phyloP scores from a whole-genome alignment of 768 basidiomycete species.

The Pisolithus microcarpus region DNA sequence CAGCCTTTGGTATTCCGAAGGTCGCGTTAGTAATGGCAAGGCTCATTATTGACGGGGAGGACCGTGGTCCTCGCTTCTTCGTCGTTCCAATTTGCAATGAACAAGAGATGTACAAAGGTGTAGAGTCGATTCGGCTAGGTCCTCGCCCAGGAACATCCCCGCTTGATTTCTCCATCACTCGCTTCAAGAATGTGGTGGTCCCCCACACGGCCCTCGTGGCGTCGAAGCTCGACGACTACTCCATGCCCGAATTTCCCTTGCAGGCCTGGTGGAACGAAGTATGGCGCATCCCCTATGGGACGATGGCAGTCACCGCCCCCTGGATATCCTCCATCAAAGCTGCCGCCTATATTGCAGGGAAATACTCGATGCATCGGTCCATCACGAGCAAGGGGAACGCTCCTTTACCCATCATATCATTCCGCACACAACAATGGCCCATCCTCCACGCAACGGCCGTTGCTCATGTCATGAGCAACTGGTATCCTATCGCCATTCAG shows the following conservation, averaged over 20 bases:
- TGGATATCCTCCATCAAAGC: conserved; percentile 47
- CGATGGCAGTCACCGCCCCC: conserved; percentile 42
- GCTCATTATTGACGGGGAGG: conserved; percentile 43
- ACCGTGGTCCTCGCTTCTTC: conserved; percentile 48
- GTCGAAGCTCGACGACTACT: conserved; percentile 35
- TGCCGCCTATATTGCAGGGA: conserved; percentile 48
- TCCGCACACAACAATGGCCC: conserved; percentile 61
- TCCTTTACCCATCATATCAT: conserved; percentile 49
- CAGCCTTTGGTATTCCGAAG: conserved; percentile 46
- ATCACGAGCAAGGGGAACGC: conserved; percentile 37
- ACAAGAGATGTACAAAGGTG: conserved; percentile 46
- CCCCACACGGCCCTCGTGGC: conserved; percentile 44
- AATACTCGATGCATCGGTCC: conserved; percentile 50
- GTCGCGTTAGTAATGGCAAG: conserved; percentile 52
- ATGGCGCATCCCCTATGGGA: conserved; percentile 50
- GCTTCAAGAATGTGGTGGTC: conserved; percentile 46
- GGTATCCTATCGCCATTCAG: conserved; percentile 35
- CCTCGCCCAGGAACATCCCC: conserved; percentile 46
- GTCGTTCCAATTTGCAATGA: conserved; percentile 50
- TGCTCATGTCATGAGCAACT: conserved; percentile 43
- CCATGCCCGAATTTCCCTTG: conserved; percentile 33
- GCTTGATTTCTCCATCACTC: conserved; percentile 51
- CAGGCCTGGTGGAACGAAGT: conserved; percentile 52
- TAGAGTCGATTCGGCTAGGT: conserved; percentile 44
- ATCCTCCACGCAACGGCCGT: conserved; percentile 47